Base-by-base conservation (phyloP, 2,329 filamentous ascomycete genomes). In the Aspergillus sp. region DNA sequence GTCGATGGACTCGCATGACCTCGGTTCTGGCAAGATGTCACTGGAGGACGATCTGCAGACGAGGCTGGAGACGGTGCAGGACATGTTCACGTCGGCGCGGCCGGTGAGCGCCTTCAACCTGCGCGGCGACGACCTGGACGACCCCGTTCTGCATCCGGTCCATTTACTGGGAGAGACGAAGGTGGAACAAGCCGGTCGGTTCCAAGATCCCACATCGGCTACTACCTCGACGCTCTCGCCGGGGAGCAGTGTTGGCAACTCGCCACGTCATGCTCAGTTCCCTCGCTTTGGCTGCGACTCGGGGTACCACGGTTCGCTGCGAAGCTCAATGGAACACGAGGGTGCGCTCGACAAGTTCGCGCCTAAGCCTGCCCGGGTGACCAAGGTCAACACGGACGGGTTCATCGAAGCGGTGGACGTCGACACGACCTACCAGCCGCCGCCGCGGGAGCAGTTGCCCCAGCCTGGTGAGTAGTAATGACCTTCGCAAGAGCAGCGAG, bases 321-420 rank as follows among this genome's bases (percentile, higher is more conserved):
- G 44, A 29, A 45, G 43, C 10, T 48, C 45, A 1, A 42, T 45
- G 24, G 52, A 55, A 17, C 39, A 41, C 25, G 46, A 49, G 26
- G 37, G 39, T 17, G 37, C 38, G 15, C 42, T 37, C 16, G 45
- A 50, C 13, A 43, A 40, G 11, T 27, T 34, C 7, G 22, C 45
- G 8, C 22, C 50, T 10, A 54, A 41, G 17, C 52, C 57, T 3
- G 46, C 53, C 8, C 55, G 55, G 19, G 41, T 63, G 4, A 51
- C 51, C 28, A 53, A 48, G 25, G 30, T 52, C 8, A 25, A 39
- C 5, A 35, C 41, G 4, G 42, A 36, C 12, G 82, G 83, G 4
- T 94, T 82, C 79, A 91, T 96, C 41, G 86, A 95, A 54, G 86
- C 86, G 1, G 63, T 94, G 5, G 91, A 86, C 19, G 85, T 96